phyloP scores from a whole-genome alignment of 2,329 filamentous ascomycete genomes.

The Penicillium sp. region DNA sequence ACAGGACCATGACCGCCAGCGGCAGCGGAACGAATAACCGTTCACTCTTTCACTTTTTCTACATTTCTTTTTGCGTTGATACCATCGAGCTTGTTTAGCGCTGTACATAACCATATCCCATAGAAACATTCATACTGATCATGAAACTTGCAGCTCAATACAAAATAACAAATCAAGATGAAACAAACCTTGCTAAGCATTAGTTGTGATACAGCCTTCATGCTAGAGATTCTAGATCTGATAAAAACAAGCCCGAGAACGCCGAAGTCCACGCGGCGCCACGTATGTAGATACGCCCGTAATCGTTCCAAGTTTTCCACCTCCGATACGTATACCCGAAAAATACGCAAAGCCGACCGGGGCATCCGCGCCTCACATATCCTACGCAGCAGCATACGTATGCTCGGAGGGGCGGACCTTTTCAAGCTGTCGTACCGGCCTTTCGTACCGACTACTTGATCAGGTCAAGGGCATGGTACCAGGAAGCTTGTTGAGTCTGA shows the following conservation, averaged over 20 bases:
- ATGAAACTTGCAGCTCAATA: neutral
- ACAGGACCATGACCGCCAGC: slow-evolving; percentile 4
- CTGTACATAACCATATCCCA: neutral
- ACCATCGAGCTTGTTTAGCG: neutral
- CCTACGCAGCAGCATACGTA: neutral
- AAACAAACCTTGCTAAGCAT: neutral
- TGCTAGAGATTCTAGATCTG: neutral
- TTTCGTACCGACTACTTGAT: neutral
- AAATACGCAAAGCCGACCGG: slow-evolving; percentile 11
- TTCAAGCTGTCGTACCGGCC: neutral
- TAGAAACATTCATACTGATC: neutral
- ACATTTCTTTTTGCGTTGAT: slow-evolving; percentile 8
- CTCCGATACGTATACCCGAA: slow-evolving; percentile 14
- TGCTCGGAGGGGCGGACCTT: neutral
- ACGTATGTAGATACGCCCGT: neutral
- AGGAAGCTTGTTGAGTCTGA: neutral
- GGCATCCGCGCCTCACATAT: neutral
- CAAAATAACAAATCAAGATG: too few species aligned
- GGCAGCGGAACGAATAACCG: slow-evolving; percentile 14
- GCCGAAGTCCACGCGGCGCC: neutral
- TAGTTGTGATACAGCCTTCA: neutral
- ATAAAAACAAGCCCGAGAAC: neutral
- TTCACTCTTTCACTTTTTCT: neutral
- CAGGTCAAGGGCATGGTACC: neutral
- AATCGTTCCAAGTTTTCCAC: neutral